A percentile compares a stretch with the other conserved stretches of the same genome.
Evolutionary conservation across 768 basidiomycete species (phyloP).

Genomic region (Grammothele lineata): DNA sequence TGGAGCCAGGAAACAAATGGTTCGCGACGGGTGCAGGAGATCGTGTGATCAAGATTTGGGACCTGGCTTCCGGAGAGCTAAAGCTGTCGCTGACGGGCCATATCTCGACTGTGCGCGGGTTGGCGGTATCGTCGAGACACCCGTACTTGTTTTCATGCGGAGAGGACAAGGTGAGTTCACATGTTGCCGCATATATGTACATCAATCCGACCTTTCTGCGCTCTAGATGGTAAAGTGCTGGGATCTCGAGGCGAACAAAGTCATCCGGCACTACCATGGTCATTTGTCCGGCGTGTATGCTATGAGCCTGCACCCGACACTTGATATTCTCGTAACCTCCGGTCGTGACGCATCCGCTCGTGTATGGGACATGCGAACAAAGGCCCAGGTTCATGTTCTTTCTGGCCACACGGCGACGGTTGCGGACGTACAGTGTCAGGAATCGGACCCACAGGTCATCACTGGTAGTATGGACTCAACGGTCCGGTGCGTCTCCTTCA

Average conservation of each 20-base stretch:
- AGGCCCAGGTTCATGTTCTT: slow-evolving; percentile 91
- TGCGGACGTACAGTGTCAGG: slow-evolving; percentile 93
- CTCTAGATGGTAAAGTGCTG: slow-evolving; percentile 98
- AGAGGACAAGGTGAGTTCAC: slow-evolving; percentile 85
- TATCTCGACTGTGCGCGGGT: slow-evolving; percentile 92
- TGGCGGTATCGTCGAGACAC: slow-evolving; percentile 89
- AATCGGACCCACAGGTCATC: slow-evolving; percentile 96
- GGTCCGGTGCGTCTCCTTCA: slow-evolving; percentile 53
- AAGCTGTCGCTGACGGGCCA: slow-evolving; percentile 97
- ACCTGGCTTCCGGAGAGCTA: slow-evolving; percentile 93
- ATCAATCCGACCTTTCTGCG: too few relatives aligned
- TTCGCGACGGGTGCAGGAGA: slow-evolving; percentile 98
- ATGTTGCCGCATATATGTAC: background rate
- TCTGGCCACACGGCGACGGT: slow-evolving; percentile 94
- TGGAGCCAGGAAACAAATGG: slow-evolving; percentile 98
- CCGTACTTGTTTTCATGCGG: slow-evolving; percentile 97
- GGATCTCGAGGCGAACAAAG: slow-evolving; percentile 98
- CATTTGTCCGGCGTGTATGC: slow-evolving; percentile 98
- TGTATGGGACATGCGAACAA: slow-evolving; percentile 99
- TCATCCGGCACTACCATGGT: slow-evolving; percentile 97
- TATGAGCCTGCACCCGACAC: slow-evolving; percentile 87
- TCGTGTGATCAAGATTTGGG: slow-evolving; percentile 98
- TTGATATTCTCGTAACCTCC: slow-evolving; percentile 91
- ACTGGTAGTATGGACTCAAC: slow-evolving; percentile 99
- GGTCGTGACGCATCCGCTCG: slow-evolving; percentile 96